These are phyloP conservation scores for Gossypium australe DNA, from an alignment of 345 rosid genomes.

Conservation along the genomic window DNA sequence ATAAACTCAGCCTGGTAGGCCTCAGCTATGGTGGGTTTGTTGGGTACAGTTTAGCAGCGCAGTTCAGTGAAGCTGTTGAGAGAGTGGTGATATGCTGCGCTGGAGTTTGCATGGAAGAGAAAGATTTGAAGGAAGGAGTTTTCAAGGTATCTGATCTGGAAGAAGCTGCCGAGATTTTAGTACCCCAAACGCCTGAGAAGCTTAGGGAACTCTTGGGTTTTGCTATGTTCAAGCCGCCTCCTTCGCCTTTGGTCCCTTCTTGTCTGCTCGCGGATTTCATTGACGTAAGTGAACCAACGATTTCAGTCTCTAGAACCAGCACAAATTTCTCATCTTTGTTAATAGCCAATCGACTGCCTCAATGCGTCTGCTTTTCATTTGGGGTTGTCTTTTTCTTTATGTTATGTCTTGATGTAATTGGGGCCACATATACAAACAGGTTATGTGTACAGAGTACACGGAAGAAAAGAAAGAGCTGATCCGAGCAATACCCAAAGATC, in stretches of 20 bases:
- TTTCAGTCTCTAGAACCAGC: neutral
- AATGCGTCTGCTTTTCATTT: neutral
- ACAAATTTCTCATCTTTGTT: neutral
- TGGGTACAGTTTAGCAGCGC: constrained; percentile 67
- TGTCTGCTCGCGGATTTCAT: constrained; percentile 59
- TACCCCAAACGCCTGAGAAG: constrained; percentile 55
- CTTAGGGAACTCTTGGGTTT: constrained; percentile 53
- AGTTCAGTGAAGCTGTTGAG: constrained; percentile 55
- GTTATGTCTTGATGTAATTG: neutral
- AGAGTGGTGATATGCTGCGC: constrained; percentile 65
- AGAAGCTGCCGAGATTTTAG: constrained; percentile 59
- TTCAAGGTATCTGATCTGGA: constrained; percentile 59
- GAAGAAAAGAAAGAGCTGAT: constrained; percentile 54
- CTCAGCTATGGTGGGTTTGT: constrained; percentile 86
- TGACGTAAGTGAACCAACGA: constrained; percentile 27
- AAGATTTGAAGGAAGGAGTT: constrained; percentile 56
- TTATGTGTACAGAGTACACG: constrained; percentile 38
- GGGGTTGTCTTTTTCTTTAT: neutral
- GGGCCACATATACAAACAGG: constrained; percentile 24
- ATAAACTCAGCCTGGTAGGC: constrained; percentile 55
- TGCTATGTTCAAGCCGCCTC: constrained; percentile 38
- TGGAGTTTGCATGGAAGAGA: constrained; percentile 78
- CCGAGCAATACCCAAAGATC: constrained; percentile 44
- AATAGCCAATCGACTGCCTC: neutral
- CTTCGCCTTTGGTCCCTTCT: constrained; percentile 35